Conservation (phyloP, 352 stramenopile species). For the Pseudoperonospora humuli region DNA sequence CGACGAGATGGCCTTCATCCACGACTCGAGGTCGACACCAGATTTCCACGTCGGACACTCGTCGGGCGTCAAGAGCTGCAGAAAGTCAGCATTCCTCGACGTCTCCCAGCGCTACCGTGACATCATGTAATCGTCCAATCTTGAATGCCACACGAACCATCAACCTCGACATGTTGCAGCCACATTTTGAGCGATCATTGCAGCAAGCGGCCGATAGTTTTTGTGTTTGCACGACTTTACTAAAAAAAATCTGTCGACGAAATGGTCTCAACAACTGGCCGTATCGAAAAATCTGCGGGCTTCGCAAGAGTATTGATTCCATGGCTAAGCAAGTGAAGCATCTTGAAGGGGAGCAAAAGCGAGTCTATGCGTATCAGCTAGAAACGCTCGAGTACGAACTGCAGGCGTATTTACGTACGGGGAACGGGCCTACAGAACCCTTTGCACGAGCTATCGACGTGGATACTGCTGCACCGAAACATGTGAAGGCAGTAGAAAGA, state of each 20-base stretch:
- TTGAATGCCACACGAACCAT: conserved; percentile 43
- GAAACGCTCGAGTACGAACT: conserved; percentile 34
- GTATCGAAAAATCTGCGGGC: conserved; percentile 44
- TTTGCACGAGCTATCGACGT: conserved; percentile 8
- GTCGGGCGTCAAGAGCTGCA: conserved; percentile 1
- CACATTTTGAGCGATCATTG: conserved; percentile 49
- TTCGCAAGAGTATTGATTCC: conserved; percentile 51
- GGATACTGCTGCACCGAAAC: conserved; percentile 3
- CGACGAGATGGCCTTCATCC: conserved; percentile 23
- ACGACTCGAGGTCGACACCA: conserved; percentile 3
- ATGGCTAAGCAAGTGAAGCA: conserved; percentile 57
- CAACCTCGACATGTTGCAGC: conserved; percentile 45
- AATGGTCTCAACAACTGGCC: conserved; percentile 60
- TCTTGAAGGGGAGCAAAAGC: conserved; percentile 50
- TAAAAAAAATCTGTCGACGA: conserved; percentile 65
- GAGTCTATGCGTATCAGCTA: conserved; percentile 40
- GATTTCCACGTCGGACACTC: not conserved
- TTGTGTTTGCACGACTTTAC: conserved; percentile 51
- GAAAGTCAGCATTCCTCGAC: not conserved
- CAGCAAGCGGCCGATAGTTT: conserved; percentile 45
- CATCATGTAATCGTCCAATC: conserved; percentile 21
- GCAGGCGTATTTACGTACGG: conserved; percentile 38
- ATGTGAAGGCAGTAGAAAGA: not conserved
- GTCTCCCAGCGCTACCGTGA: not conserved
- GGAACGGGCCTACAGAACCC: conserved; percentile 30